phyloP scores from a whole-genome alignment of 176 grass and related monocot genomes.

The Carex cristatella region DNA sequence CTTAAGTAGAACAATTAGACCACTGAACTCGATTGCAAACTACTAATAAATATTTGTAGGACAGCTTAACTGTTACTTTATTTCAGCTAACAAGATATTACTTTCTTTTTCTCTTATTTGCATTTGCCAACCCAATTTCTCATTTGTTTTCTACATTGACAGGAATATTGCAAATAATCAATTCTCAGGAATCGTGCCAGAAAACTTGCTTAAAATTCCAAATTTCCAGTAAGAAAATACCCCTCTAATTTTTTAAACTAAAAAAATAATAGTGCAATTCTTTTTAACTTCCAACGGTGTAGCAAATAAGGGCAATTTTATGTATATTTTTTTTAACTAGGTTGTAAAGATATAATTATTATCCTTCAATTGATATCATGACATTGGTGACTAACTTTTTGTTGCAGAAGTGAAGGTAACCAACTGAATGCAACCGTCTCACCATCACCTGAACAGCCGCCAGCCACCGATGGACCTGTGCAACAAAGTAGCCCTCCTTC shows the following conservation, averaged over 20 bases:
- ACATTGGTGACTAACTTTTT: not conserved
- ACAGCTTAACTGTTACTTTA: too few species aligned
- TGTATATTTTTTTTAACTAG: not conserved
- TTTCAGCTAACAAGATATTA: not conserved
- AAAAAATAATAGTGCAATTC: not conserved
- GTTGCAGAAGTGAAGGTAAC: constrained; percentile 37
- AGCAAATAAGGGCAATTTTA: not conserved
- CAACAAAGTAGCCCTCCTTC: constrained; percentile 24
- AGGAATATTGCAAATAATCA: constrained; percentile 96
- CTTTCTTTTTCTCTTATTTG: not conserved
- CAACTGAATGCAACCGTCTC: constrained; percentile 29
- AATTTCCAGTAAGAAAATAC: constrained; percentile 71
- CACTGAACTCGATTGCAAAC: not conserved
- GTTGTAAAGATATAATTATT: not conserved
- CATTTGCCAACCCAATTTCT: not conserved
- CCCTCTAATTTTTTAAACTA: not conserved
- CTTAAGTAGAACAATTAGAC: not conserved
- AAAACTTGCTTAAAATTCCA: constrained; percentile 66
- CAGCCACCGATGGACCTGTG: not conserved
- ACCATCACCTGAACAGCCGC: constrained; percentile 25
- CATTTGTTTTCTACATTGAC: constrained; percentile 28
- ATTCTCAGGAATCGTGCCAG: constrained; percentile 79
- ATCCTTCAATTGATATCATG: not conserved
- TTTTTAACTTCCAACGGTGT: not conserved
- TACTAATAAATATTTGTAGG: not conserved